Evolutionary conservation across 129 eudicot species (phyloP), one percentile per base, ranked within the genome.

Genomic region (Solidago caesia): DNA sequence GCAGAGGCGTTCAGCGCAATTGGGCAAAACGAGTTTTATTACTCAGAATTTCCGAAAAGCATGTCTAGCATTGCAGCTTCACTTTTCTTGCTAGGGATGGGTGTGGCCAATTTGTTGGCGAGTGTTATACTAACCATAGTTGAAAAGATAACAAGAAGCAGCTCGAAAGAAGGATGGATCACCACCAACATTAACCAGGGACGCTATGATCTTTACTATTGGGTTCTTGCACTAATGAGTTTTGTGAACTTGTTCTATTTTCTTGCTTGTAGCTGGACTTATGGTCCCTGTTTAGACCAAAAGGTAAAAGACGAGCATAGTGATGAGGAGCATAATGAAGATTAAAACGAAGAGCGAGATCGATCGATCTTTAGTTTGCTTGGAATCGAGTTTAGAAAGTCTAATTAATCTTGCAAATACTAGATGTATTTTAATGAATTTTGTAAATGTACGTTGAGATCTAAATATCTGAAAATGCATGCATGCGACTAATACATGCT

Each of bases 1-100:
- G 86, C 82, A 1, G 86, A 78, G 61, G 86, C 83, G 15, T 68
- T 82, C 10, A 78, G 61, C 46, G 87, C 75, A 4, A 74, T 83
- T 1, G 87, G 70, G 5, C 81, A 75, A 16, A 79, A 72, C 0
- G 87, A 83, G 51, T 83, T 83, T 55, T 83, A 64, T 61, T 83
- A 79, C 51, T 44, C 70, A 7, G 70, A 66, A 29, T 66, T 66
- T 4, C 70, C 70, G 5, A 66, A 66, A 44, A 83, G 81, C 68
- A 83, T 83, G 87, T 70, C 81, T 14, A 83, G 83, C 57, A 70
- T 71, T 8, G 87, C 87, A 0, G 58, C 71, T 2, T 49, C 72
- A 21, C 78, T 83, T 13, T 74, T 55, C 59, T 70, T 64, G 68
- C 65, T 75, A 0, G 87, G 81, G 8, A 63, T 75, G 81, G 81